Evolutionary conservation across 139 green algal genomes (phyloP).

Genomic region (Chlamydomonas sphaeroides): DNA sequence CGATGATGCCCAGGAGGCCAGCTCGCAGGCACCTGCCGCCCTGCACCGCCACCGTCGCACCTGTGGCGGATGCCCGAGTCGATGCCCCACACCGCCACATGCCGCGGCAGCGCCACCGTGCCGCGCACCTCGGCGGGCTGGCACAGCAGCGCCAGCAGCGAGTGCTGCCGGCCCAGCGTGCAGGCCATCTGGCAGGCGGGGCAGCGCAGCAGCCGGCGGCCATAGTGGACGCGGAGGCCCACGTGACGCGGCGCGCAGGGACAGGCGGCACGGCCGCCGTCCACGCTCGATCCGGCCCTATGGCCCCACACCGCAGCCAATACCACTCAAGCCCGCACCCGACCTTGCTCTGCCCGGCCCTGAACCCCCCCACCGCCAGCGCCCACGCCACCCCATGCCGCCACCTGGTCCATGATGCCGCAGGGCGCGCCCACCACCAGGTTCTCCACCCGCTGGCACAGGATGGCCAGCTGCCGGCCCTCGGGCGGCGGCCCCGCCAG

Average conservation of each 20-base stretch:
- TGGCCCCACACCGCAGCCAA: no score
- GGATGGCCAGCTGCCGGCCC: conserved; percentile 70
- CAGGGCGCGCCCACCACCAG: conserved; percentile 92
- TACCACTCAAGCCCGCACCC: no score
- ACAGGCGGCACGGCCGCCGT: no score
- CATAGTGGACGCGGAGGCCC: no score
- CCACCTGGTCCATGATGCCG: conserved; percentile 93
- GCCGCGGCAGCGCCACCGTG: conserved; percentile 69
- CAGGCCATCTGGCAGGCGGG: conserved; percentile 76
- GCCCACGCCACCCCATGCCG: not conserved
- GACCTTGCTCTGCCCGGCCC: no score
- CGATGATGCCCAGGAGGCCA: no score
- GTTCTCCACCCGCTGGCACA: conserved; percentile 95
- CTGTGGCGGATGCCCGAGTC: conserved; percentile 90
- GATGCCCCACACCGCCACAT: conserved; percentile 80
- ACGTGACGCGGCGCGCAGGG: no score
- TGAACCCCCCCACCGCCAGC: not conserved
- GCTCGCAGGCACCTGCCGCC: no score
- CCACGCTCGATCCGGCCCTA: no score
- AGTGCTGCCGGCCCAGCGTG: conserved; percentile 69
- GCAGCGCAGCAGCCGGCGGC: no score
- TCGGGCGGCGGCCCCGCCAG: conserved; percentile 39
- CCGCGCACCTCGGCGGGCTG: conserved; percentile 83
- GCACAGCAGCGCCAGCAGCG: conserved; percentile 87
- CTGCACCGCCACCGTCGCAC: no score